Evolutionary conservation across 1,284 basidiomycete genomes (phyloP).

Genomic region (Sanguinoderma infundibulare): DNA sequence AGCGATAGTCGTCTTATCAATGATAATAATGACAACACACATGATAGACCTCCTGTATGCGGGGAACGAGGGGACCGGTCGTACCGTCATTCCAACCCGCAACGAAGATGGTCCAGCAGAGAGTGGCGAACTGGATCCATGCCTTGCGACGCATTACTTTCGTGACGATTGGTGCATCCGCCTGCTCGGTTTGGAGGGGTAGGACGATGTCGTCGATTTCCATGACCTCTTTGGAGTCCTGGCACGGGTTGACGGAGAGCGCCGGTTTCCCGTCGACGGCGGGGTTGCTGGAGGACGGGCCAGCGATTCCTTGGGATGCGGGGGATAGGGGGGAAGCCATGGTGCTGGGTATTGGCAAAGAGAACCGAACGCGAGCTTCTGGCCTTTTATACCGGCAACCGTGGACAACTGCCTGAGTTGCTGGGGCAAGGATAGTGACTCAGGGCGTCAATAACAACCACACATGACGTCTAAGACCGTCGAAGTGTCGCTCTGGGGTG

Average conservation of each 20-base stretch:
- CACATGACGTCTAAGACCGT: constrained; percentile 7
- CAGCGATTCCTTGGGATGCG: neutral
- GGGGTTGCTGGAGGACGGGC: neutral
- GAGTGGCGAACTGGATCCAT: constrained; percentile 42
- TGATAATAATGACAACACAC: constrained; percentile 32
- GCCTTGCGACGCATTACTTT: constrained; percentile 21
- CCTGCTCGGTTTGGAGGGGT: neutral
- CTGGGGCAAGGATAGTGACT: neutral
- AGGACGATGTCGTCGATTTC: neutral
- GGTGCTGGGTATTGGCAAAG: too few species aligned
- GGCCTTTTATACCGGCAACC: neutral
- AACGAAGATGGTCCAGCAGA: constrained; percentile 49
- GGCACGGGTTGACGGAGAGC: neutral
- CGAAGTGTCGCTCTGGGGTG: neutral
- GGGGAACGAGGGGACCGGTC: constrained; percentile 63
- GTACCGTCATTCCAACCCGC: constrained; percentile 68
- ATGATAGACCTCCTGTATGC: constrained; percentile 55
- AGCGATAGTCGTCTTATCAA: neutral
- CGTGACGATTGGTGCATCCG: constrained; percentile 2
- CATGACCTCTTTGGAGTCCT: neutral
- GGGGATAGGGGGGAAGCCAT: neutral
- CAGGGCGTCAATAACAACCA: neutral
- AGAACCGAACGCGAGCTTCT: neutral
- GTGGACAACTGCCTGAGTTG: neutral
- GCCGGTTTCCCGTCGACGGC: neutral